Percentiles rank a stretch among this genome's conserved stretches.
Evolutionary conservation across 169 alveolate genomes (phyloP).

Genomic region (Plasmodium coatneyi): DNA sequence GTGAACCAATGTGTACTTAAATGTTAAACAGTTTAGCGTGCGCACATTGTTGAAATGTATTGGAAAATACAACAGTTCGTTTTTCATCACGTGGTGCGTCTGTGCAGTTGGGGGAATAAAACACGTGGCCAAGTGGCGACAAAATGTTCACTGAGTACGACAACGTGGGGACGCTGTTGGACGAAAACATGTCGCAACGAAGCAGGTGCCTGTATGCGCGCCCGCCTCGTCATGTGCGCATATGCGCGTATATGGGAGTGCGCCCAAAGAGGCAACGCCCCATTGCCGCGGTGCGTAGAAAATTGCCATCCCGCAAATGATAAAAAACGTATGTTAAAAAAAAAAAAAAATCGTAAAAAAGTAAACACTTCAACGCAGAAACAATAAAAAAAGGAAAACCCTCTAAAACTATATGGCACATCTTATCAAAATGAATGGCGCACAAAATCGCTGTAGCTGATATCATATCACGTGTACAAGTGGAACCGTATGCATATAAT

Average conservation of each 20-base stretch:
- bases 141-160: background rate
- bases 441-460: background rate
- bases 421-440: background rate
- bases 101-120: background rate
- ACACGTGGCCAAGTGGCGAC: background rate
- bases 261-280: background rate
- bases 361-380: background rate
- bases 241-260: background rate
- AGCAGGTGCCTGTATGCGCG: background rate
- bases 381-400: background rate
- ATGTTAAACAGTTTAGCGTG: background rate
- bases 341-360: background rate
- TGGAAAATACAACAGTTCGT: background rate
- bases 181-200: background rate
- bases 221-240: background rate
- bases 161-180: background rate
- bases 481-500: background rate
- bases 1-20: background rate
- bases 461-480: background rate
- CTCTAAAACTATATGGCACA: background rate
- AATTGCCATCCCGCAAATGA: background rate
- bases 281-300: background rate
- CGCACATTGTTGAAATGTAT: background rate
- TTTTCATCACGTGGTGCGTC: background rate
- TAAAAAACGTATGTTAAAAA: background rate